Base-by-base conservation (phyloP, 129 eudicot species). In the Mikania micrantha region DNA sequence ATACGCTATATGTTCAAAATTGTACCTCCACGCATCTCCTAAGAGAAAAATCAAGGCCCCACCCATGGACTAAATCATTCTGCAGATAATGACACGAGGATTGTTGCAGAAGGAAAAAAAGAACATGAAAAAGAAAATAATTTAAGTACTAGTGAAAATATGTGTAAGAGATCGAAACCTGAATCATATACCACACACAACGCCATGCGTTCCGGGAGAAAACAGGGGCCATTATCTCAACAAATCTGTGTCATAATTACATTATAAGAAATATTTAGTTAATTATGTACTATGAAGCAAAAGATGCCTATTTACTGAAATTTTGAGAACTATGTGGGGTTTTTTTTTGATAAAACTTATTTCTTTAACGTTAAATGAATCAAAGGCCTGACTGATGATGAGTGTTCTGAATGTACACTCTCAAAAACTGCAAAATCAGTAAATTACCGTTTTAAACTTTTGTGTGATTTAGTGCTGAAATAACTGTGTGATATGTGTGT, bases 201-300 rank as follows among this genome's bases (percentile, higher is more conserved):
- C 97, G 97, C 97, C 97, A 90, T 78, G 97, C 95, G 41, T 60
- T 67, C 13, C 95, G 86, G 42, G 97, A 87, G 65, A 90, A 90
- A 20, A 90, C 95, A 5, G 97, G 97, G 29, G 97, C 97, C 95
- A 87, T 87, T 67, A 87, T 90, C 85, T 87, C 95, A 67, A 87
- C 83, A 75, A 90, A 90, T 80, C 97, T 90, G 85, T 60, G 38
- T 2, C 44, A 49, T 16, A 57, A 35, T 56, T 29, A 11, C 38
- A 31, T 11, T 27, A 24, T 41, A 4, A 20, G 19, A 60, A 38
- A 4, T 11, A 65, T 9, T 60, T 7, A 17, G 9, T 58, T 70
- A 27, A 13, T 27, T 41, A 79, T n/a, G n/a, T n/a, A n/a, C n/a
- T n/a, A n/a, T n/a, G n/a, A n/a, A n/a, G n/a, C n/a, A n/a, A n/a